Conservation (phyloP, 225 moss, liverwort and hornwort genomes). For the Pseudoscleropodium purum region DNA sequence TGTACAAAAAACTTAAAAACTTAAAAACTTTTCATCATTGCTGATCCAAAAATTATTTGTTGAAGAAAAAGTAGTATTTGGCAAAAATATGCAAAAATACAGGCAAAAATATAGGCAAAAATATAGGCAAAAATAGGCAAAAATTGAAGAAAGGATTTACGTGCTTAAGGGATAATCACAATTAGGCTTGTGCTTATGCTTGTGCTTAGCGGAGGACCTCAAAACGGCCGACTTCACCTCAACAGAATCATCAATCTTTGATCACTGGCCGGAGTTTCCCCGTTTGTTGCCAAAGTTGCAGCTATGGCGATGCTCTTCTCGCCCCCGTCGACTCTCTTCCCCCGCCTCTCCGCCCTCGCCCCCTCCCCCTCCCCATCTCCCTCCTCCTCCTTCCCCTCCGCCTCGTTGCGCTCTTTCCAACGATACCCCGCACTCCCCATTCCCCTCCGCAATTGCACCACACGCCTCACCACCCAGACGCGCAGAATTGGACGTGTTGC, state of each 20-base stretch:
- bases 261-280: neutral
- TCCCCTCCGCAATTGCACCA: neutral
- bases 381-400: neutral
- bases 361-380: neutral
- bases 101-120: no score
- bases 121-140: neutral
- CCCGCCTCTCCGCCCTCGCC: neutral
- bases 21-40: rapidly evolving
- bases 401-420: neutral
- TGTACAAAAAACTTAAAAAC: neutral
- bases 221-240: neutral
- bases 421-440: neutral
- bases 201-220: neutral
- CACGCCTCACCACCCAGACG: neutral
- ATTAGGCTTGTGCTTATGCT: neutral
- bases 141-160: neutral
- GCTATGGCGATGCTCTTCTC: slow-evolving; percentile 16
- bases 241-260: neutral
- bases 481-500: neutral
- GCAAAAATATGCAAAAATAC: no score
- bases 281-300: neutral
- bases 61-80: neutral
- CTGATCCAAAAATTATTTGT: neutral
- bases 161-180: neutral
- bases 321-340: neutral